Percentiles rank a stretch among this genome's conserved stretches.
Conservation (phyloP, 805 yeast species). For the Limtongia smithiae region DNA sequence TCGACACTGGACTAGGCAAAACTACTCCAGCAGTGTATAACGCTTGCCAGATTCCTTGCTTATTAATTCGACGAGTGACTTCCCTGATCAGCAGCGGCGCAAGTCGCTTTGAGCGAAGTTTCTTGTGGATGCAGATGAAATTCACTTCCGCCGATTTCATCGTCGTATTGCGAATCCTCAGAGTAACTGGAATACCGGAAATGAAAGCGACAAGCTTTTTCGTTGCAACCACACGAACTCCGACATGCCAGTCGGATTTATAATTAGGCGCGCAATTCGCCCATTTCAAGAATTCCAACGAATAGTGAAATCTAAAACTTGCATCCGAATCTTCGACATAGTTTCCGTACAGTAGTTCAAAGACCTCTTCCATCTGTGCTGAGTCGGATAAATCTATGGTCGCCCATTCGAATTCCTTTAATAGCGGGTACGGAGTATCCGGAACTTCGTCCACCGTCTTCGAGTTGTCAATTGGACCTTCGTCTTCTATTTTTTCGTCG, state of each 20-base stretch:
- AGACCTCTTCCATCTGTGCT: constrained; percentile 68
- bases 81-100: constrained; percentile 94
- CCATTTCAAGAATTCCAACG: constrained; percentile 82
- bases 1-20: constrained; percentile 86
- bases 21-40: constrained; percentile 89
- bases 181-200: constrained; percentile 76
- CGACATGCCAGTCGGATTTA: constrained; percentile 83
- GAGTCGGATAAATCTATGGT: constrained; percentile 60
- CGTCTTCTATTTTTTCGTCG: constrained; percentile 60
- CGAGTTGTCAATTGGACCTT: constrained; percentile 73
- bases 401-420: constrained; percentile 84
- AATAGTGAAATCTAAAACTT: constrained; percentile 84
- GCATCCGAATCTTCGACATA: constrained; percentile 95
- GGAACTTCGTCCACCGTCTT: constrained; percentile 74
- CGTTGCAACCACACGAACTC: constrained; percentile 78
- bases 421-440: constrained; percentile 63
- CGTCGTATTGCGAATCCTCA: constrained; percentile 57
- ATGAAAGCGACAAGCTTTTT: constrained; percentile 86
- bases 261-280: constrained; percentile 94
- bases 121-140: constrained; percentile 90
- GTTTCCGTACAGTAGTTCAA: constrained; percentile 75
- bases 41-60: constrained; percentile 88
- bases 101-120: constrained; percentile 84
- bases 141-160: constrained; percentile 70
- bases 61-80: constrained; percentile 87